phyloP scores from a whole-genome alignment of 1,139 yeast species.

The Yamadazyma mexicana region DNA sequence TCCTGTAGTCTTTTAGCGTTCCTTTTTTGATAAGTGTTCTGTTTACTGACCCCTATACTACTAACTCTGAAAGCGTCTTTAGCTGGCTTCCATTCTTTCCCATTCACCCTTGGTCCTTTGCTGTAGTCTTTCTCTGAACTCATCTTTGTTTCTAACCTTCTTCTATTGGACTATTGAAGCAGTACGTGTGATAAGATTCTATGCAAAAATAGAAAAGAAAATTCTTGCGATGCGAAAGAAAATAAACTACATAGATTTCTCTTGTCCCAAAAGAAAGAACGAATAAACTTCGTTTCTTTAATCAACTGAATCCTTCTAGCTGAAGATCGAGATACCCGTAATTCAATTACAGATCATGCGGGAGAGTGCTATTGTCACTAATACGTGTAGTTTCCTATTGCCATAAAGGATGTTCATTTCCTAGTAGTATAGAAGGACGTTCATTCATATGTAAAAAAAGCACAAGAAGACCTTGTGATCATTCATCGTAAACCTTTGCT shows the following conservation, averaged over 20 bases:
- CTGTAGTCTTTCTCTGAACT: conserved; percentile 12
- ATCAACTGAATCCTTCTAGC: no score
- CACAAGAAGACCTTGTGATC: no score
- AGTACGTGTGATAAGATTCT: background rate
- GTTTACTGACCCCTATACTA: conserved; percentile 26
- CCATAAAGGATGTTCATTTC: no score
- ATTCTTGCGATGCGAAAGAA: conserved; percentile 1
- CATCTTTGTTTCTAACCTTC: background rate
- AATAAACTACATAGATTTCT: background rate
- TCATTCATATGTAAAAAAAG: no score
- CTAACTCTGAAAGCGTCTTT: conserved; percentile 52
- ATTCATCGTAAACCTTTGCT: conserved; percentile 27
- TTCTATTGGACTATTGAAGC: background rate
- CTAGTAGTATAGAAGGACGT: no score
- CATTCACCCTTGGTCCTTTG: conserved; percentile 50
- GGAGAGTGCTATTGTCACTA: no score
- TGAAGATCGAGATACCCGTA: no score
- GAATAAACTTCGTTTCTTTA: no score
- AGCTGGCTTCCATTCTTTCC: conserved; percentile 57
- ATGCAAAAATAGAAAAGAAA: background rate
- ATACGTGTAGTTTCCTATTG: no score
- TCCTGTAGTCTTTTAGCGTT: conserved; percentile 40
- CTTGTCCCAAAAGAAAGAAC: no score
- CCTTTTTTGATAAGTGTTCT: conserved; percentile 27
- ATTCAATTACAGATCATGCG: no score